Evolutionary conservation across 202 grass and related monocot genomes (phyloP), one percentile per base, ranked within the genome.

Genomic region (Hordeum pubiflorum): DNA sequence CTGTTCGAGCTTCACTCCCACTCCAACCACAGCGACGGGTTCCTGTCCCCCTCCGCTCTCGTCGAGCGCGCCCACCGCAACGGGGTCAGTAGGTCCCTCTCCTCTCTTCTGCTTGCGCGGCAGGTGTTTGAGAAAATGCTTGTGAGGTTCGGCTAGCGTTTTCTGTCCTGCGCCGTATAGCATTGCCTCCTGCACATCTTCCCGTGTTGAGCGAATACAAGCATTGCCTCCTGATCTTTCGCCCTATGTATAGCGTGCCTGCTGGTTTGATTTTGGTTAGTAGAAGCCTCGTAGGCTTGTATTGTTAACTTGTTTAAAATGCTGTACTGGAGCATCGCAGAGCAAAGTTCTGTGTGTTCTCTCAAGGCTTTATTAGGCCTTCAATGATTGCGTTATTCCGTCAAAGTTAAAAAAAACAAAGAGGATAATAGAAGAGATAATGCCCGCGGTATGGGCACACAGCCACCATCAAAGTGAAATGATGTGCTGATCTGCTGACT

Each of bases 1-100:
- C 63, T 90, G 23, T 94, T 94, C 58, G 94, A 97, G 64, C 79
- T 97, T 46, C 94, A 97, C 85, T 94, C 89, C 9, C 94, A 97
- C 85, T 92, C 94, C 44, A 90, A 83, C 13, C 87, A 86, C 20
- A 97, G 94, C 87, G 91, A 97, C 27, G 94, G 94, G 8, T 94
- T 88, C 81, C 81, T 94, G 22, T 92, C 94, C 34, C 94, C 94
- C 20, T 83, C 91, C 27, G 94, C 83, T n/a, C 85, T 97, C 31
- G 89, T 97, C 33, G 82, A 91, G 75, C 85, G 91, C 74, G 94
- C 94, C 41, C 91, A 97, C 40, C 85, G 85, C 41, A 89, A 86
- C 63, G 87, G 87, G 75, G 94, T 94, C 74, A 58, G 69, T 6
- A 2, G 0, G 4, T 52, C 12, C 33, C 26, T 58, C 21, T 6